Conservation (phyloP, 768 basidiomycete genomes). For the Boletellus ananas region DNA sequence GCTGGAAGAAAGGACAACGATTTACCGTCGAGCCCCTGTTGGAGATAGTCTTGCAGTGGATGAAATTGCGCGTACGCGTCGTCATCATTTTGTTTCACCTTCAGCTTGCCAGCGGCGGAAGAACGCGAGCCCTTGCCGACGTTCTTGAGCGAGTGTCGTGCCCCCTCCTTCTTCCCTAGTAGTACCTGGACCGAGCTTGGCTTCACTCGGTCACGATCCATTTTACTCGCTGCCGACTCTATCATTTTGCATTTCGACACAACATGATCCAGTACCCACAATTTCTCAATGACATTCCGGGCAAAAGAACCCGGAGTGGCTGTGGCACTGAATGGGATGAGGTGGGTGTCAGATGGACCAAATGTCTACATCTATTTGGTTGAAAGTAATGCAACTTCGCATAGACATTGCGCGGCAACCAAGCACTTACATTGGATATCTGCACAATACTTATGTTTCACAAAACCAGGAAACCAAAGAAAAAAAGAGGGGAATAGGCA, state of each 20-base stretch:
- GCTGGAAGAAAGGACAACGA: not conserved
- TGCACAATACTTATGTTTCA: too few relatives aligned
- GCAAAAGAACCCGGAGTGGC: not conserved
- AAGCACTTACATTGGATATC: too few relatives aligned
- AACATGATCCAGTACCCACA: not conserved
- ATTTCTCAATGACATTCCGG: too few relatives aligned
- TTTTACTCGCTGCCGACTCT: not conserved
- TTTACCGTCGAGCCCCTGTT: slow-evolving; percentile 54
- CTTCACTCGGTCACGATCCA: not conserved
- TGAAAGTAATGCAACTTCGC: too few relatives aligned
- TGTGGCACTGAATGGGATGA: too few relatives aligned
- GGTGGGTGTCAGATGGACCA: too few relatives aligned
- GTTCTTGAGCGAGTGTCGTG: not conserved
- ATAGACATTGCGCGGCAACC: too few relatives aligned
- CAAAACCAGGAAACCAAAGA: too few relatives aligned
- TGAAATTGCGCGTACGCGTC: slow-evolving; percentile 51
- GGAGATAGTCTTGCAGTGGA: slow-evolving; percentile 50
- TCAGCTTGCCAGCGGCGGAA: slow-evolving; percentile 3
- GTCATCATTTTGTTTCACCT: slow-evolving; percentile 43
- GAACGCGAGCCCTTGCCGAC: not conserved
- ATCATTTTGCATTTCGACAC: not conserved
- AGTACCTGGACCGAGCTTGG: not conserved
- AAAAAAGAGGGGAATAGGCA: not conserved
- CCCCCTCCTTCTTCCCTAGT: not conserved
- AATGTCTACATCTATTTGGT: too few relatives aligned